Percentiles rank a stretch among this genome's conserved stretches.
Evolutionary conservation across 331 rosid genomes (phyloP).

Genomic region (Acacia concinna): DNA sequence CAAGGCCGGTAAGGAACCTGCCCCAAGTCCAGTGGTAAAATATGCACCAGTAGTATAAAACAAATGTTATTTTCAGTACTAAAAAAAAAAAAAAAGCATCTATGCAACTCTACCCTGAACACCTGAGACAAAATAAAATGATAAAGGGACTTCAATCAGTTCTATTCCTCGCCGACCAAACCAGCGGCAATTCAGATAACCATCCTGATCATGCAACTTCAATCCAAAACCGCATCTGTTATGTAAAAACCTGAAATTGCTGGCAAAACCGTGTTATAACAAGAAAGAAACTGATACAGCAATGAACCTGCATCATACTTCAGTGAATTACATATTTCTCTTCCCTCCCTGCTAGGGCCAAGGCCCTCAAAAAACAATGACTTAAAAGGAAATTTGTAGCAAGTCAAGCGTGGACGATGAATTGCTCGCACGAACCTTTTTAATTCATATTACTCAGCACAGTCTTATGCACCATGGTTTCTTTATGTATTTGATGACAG

Average conservation of each 20-base stretch:
- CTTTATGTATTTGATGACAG: constrained; percentile 98
- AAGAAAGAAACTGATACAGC: constrained; percentile 6
- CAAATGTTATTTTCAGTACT: constrained; percentile 42
- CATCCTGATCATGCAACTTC: constrained; percentile 21
- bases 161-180: constrained; percentile 30
- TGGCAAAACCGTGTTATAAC: constrained; percentile 9
- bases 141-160: constrained; percentile 19
- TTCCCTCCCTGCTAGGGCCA: not conserved
- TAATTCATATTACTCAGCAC: constrained; percentile 61
- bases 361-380: not conserved
- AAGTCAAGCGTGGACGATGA: not conserved
- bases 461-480: constrained; percentile 97
- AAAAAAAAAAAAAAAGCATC: constrained; percentile 36
- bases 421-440: constrained; percentile 24
- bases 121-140: constrained; percentile 25
- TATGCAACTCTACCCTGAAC: constrained; percentile 40
- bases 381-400: not conserved
- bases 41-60: constrained; percentile 49
- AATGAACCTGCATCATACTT: not conserved
- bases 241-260: constrained; percentile 36
- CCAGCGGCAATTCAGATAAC: constrained; percentile 24
- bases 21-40: constrained; percentile 36
- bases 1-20: constrained; percentile 35
- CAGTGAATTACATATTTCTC: not conserved
- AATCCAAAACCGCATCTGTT: constrained; percentile 30